phyloP scores from a whole-genome alignment of 2,329 filamentous ascomycete genomes.

The Ascochyta clinopodiicola region DNA sequence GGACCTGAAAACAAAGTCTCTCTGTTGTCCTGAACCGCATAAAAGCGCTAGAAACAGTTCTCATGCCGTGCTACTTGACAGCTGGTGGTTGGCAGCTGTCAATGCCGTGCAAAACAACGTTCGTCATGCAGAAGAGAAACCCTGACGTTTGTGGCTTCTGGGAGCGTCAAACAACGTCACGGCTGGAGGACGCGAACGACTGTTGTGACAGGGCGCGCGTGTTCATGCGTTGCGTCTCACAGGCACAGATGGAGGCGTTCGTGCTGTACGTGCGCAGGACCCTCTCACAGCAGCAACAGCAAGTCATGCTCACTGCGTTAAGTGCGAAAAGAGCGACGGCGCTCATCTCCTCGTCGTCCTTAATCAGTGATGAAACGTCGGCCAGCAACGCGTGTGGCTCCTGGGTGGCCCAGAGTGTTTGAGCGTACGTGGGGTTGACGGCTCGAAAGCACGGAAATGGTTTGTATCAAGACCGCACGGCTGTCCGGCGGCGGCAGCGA shows the following conservation, averaged over 20 bases:
- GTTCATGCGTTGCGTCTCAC: background rate
- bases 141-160: background rate
- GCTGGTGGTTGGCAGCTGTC: conserved; percentile 10
- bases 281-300: conserved; percentile 7
- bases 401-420: conserved; percentile 5
- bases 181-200: background rate
- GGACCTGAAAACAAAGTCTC: background rate
- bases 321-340: conserved; percentile 5
- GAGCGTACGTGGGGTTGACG: conserved; percentile 3
- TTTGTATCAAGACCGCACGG: conserved; percentile 7
- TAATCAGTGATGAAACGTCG: conserved; percentile 18
- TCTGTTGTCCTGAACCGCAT: background rate
- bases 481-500: conserved; percentile 10
- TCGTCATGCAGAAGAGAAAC: conserved; percentile 6
- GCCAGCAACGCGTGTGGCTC: conserved; percentile 6
- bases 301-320: conserved; percentile 13
- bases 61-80: conserved; percentile 14
- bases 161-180: background rate
- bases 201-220: background rate
- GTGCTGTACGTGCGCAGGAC: background rate
- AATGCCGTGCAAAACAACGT: conserved; percentile 5
- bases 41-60: background rate
- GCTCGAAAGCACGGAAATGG: conserved; percentile 9
- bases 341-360: conserved; percentile 6
- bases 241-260: conserved; percentile 1